These are phyloP conservation scores for Tetrastigma voinierianum DNA, from an alignment of 164 flowering plant species.

Conservation along the genomic window DNA sequence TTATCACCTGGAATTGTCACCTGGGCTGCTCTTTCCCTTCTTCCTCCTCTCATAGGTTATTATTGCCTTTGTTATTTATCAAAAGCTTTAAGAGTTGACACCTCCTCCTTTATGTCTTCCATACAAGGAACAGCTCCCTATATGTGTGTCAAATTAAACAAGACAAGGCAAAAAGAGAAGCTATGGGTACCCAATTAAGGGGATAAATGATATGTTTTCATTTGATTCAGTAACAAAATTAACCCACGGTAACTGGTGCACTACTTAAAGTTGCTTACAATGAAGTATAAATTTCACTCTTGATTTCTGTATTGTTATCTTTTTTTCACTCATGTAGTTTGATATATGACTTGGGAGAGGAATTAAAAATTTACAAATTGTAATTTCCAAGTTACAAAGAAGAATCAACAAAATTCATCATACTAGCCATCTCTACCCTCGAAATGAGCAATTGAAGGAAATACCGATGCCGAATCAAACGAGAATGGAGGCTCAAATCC, in stretches of 20 bases:
- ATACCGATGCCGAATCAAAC: background rate
- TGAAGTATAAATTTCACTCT: background rate
- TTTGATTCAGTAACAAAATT: no score
- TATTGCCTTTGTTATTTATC: no score
- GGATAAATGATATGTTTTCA: no score
- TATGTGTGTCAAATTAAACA: no score
- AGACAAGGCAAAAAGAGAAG: no score
- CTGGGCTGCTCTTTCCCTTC: no score
- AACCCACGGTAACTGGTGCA: background rate
- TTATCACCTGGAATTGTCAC: no score
- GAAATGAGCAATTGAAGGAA: background rate
- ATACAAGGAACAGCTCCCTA: no score
- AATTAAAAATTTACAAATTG: constrained; percentile 10
- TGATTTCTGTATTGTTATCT: background rate
- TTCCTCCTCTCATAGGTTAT: no score
- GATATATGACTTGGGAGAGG: background rate
- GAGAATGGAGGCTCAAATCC: background rate
- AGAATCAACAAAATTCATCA: background rate
- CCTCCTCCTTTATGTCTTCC: no score
- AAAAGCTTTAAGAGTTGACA: no score
- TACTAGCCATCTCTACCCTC: background rate
- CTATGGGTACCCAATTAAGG: no score
- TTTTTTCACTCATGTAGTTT: constrained; percentile 1
- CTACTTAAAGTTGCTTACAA: background rate
- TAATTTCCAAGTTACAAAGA: background rate